phyloP scores from a whole-genome alignment of 2,329 filamentous ascomycete genomes.

The Fusarium nelsonii region DNA sequence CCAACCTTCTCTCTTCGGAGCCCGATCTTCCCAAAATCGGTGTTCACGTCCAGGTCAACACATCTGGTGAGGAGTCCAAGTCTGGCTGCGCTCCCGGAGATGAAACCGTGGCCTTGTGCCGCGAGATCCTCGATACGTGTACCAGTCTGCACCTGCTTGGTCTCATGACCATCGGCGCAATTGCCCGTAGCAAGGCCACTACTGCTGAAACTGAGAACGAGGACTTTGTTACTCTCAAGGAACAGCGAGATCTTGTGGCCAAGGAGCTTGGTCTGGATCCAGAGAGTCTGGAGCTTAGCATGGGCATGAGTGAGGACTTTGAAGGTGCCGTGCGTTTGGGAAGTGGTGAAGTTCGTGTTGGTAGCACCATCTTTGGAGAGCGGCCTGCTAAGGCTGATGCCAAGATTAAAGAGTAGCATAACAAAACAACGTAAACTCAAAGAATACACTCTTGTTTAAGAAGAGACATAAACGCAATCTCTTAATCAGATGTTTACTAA shows the following conservation, averaged over 20 bases:
- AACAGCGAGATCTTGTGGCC: constrained; percentile 78
- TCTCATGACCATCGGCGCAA: constrained; percentile 97
- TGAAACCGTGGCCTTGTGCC: constrained; percentile 73
- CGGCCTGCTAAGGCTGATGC: constrained; percentile 84
- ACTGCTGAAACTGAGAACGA: constrained; percentile 87
- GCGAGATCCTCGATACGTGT: constrained; percentile 76
- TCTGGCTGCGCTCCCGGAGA: constrained; percentile 80
- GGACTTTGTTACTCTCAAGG: constrained; percentile 79
- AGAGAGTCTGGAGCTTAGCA: constrained; percentile 85
- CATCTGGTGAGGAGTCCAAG: constrained; percentile 87
- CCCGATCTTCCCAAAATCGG: constrained; percentile 65
- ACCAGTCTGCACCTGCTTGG: constrained; percentile 81
- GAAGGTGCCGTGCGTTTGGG: constrained; percentile 87
- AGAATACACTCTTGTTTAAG: neutral
- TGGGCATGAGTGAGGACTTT: constrained; percentile 99
- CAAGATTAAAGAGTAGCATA: constrained; percentile 67
- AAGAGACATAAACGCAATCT: neutral
- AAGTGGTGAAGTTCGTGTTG: constrained; percentile 89
- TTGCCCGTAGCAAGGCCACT: constrained; percentile 82
- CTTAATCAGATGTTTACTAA: neutral
- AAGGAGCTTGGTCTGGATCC: constrained; percentile 60
- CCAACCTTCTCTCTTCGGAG: constrained; percentile 62
- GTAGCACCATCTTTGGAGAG: constrained; percentile 92
- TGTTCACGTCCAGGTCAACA: constrained; percentile 95
- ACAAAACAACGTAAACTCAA: constrained; percentile 1